phyloP scores from a whole-genome alignment of 139 green algal genomes.

The Ettlia oleoabundans region DNA sequence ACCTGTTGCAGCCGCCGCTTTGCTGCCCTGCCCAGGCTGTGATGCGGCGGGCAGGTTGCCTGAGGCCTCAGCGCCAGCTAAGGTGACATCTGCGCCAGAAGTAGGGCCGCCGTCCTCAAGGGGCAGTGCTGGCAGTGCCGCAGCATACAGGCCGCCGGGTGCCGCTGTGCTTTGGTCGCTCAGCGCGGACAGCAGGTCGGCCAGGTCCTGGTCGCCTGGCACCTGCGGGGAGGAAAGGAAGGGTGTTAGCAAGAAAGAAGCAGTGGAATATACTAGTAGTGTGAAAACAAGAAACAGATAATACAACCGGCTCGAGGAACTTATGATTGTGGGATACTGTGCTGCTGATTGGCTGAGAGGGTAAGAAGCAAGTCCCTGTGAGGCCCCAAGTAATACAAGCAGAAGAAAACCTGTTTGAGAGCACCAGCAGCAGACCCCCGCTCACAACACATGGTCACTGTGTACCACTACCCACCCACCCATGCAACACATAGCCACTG shows the following conservation, averaged over 20 bases:
- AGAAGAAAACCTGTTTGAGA: no score
- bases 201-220: constrained; percentile 64
- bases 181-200: constrained; percentile 83
- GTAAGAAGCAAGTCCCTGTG: no score
- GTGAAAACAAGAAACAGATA: not conserved
- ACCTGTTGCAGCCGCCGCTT: not conserved
- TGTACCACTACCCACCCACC: not conserved
- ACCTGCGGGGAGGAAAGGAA: constrained; percentile 29
- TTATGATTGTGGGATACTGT: no score
- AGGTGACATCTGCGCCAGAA: no score
- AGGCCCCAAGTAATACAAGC: no score
- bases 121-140: constrained; percentile 28
- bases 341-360: no score
- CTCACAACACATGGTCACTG: no score
- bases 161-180: constrained; percentile 48
- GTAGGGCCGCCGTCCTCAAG: no score
- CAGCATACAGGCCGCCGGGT: constrained; percentile 71
- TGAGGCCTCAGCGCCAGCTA: not conserved
- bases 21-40: not conserved
- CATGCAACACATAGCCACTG: no score
- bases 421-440: no score
- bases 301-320: no score
- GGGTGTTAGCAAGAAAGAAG: not conserved
- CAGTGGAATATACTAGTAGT: not conserved
- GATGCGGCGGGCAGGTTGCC: not conserved